phyloP scores from a whole-genome alignment of 768 basidiomycete genomes.

The Tricholoma sp. region DNA sequence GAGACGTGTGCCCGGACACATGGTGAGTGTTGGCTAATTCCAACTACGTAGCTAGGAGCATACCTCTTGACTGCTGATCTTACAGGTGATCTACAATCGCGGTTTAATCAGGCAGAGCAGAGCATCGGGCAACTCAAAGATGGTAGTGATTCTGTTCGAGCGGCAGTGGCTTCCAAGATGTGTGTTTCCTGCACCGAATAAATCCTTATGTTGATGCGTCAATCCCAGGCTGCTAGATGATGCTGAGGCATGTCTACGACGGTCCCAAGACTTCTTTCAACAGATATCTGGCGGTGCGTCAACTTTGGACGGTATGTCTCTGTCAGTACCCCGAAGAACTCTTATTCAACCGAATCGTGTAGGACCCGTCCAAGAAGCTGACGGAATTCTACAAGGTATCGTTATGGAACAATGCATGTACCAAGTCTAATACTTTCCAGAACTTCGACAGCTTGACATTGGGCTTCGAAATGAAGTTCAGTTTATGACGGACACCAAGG shows the following conservation, averaged over 20 bases:
- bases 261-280: constrained; percentile 57
- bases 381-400: constrained; percentile 49
- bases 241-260: constrained; percentile 47
- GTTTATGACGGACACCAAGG: constrained; percentile 51
- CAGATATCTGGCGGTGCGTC: constrained; percentile 47
- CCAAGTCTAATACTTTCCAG: constrained; percentile 26
- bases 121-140: constrained; percentile 48
- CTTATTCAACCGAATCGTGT: not conserved
- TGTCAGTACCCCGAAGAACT: not conserved
- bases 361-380: constrained; percentile 46
- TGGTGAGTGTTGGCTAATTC: constrained; percentile 36
- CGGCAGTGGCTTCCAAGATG: constrained; percentile 41
- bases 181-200: constrained; percentile 20
- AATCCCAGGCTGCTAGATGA: constrained; percentile 50
- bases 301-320: constrained; percentile 44
- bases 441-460: constrained; percentile 60
- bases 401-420: not conserved
- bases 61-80: not conserved
- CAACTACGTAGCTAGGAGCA: not conserved
- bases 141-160: constrained; percentile 56
- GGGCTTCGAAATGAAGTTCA: constrained; percentile 57
- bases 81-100: constrained; percentile 52
- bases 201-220: not conserved
- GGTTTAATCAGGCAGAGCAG: constrained; percentile 51
- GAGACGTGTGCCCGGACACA: constrained; percentile 67